Base-by-base conservation (phyloP, 1,284 basidiomycete genomes). In the Apiotrichum mycotoxinovorans region DNA sequence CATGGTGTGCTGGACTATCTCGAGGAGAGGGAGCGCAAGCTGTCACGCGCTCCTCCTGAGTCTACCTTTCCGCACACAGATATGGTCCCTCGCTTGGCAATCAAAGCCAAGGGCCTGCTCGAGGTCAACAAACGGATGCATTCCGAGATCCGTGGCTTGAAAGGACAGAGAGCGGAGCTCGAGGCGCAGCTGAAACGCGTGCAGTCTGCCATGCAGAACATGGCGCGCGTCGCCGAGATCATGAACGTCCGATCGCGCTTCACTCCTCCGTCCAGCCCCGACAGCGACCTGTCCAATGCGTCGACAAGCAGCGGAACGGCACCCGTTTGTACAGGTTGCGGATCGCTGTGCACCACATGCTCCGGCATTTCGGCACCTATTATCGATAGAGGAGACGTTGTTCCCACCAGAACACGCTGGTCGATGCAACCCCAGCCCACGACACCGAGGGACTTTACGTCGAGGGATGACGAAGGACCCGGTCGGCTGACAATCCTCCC, bases 51-150 rank as follows among this genome's bases (percentile, higher is more conserved):
- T 26, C 23, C 26, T 9, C 14, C 25, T 2, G n/a, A 20, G 7
- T 18, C 15, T 26, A 3, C 44, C 44, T 20, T 18, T 4, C n/a
- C 44, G 1, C 27, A 46, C n/a, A 27, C 26, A 1, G 44, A 46
- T n/a, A 23, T 46, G 22, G 2, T 46, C n/a, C 44, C 44, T 11
- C 44, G 44, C 8, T 27, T 46, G 3, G 44, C 44, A 5, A 46
- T 46, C 44, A 46, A 46, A 18, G 44, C 44, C 27, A 46, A 46
- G 44, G 23, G 44, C 3, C 44, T 46, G 17, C 33, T 20, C 18
- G 44, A 46, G 12, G 44, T 33, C 44, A 46, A 46, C 44, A 33
- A 20, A 27, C 44, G 44, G 27, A 23, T 46, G 44, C 44, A 46
- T 33, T 18, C 44, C 5, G 44, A 46, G 27, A 33, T 46, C 10